Percentiles rank a stretch among this genome's conserved stretches.
Conservation (phyloP, 2,329 filamentous ascomycete genomes). For the Colletotrichum sidae region DNA sequence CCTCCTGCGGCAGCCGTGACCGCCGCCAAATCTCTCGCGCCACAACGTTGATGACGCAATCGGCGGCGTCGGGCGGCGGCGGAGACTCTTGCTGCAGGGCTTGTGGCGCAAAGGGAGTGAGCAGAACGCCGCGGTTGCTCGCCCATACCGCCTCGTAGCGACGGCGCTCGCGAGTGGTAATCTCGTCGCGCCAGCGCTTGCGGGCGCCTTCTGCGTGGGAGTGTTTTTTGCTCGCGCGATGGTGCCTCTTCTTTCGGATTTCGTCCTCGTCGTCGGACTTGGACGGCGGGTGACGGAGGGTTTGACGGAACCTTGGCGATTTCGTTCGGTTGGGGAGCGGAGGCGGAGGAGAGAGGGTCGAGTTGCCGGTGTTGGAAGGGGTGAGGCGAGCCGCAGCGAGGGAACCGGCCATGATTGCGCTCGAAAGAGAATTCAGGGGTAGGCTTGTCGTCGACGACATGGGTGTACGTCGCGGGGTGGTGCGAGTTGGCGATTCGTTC, state of each 20-base stretch:
- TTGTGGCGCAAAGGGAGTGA: conserved; percentile 18
- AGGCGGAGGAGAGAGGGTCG: conserved; percentile 53
- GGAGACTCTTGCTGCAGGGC: neutral
- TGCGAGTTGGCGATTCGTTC: conserved; percentile 51
- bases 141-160: conserved; percentile 89
- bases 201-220: conserved; percentile 81
- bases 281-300: conserved; percentile 68
- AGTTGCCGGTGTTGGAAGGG: conserved; percentile 53
- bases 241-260: conserved; percentile 60
- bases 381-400: conserved; percentile 72
- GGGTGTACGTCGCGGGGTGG: conserved; percentile 44
- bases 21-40: conserved; percentile 81
- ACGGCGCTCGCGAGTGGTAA: conserved; percentile 79
- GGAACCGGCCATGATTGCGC: conserved; percentile 80
- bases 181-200: conserved; percentile 80
- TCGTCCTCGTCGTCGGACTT: conserved; percentile 66
- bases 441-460: conserved; percentile 53
- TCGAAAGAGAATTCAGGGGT: conserved; percentile 74
- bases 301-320: conserved; percentile 71
- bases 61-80: conserved; percentile 46
- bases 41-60: conserved; percentile 74
- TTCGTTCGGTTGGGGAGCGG: conserved; percentile 56
- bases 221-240: conserved; percentile 68
- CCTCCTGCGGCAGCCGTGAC: conserved; percentile 74
- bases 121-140: conserved; percentile 75